Percentiles rank a stretch among this genome's conserved stretches.
Evolutionary conservation across 2,329 filamentous ascomycete species (phyloP).

Genomic region (Arachnopeziza araneosa): DNA sequence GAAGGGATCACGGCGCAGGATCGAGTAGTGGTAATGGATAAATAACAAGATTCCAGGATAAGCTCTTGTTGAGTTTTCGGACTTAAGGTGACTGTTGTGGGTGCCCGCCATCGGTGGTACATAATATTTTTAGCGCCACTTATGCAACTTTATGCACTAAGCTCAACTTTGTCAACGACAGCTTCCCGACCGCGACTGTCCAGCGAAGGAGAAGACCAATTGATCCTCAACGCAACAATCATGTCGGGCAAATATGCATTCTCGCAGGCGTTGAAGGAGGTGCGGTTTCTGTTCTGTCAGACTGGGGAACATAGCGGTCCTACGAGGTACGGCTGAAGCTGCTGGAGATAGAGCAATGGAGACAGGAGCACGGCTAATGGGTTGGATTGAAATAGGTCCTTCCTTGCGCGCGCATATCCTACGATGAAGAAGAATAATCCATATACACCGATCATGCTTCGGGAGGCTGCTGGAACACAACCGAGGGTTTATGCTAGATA

Average conservation of each 20-base stretch:
- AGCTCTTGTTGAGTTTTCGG: not conserved
- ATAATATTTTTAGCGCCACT: constrained; percentile 14
- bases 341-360: not conserved
- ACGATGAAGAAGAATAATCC: constrained; percentile 99
- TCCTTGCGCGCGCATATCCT: constrained; percentile 86
- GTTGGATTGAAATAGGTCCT: constrained; percentile 55
- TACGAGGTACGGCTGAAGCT: constrained; percentile 56
- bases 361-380: constrained; percentile 1
- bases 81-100: not conserved
- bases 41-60: not conserved
- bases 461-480: constrained; percentile 79
- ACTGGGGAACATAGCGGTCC: constrained; percentile 85
- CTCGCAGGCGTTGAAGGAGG: constrained; percentile 80
- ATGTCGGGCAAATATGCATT: constrained; percentile 97
- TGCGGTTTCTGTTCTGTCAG: constrained; percentile 97
- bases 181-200: not conserved
- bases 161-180: constrained; percentile 7
- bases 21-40: not conserved
- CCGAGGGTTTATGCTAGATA: constrained; percentile 91
- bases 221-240: constrained; percentile 24
- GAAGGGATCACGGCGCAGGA: not conserved
- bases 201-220: constrained; percentile 3
- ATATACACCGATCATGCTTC: constrained; percentile 84
- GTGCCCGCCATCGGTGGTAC: not conserved
- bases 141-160: constrained; percentile 18